Conservation (phyloP, 768 basidiomycete species). For the Lentinula boryana region DNA sequence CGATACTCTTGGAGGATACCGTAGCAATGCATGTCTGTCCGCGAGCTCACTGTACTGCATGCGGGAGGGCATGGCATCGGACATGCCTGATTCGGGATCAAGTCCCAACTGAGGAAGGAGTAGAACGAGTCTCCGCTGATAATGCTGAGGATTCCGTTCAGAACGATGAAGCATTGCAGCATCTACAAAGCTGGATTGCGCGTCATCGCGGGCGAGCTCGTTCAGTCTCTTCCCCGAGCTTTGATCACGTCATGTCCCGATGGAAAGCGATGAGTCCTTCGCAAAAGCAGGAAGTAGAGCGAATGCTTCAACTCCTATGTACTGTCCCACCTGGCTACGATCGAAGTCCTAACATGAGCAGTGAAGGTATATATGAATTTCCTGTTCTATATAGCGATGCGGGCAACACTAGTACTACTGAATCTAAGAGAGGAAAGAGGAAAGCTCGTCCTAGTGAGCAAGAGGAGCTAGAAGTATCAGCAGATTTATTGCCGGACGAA, state of each 20-base stretch:
- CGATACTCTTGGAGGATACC: not conserved
- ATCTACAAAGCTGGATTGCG: not conserved
- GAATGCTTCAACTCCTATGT: not conserved
- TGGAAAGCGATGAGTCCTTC: not conserved
- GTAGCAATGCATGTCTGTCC: conserved; percentile 4
- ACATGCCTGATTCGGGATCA: not conserved
- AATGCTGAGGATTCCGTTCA: not conserved
- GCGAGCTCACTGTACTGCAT: not conserved
- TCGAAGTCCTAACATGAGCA: not conserved
- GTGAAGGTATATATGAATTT: not conserved
- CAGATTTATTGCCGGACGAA: not conserved
- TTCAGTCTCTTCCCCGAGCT: not conserved
- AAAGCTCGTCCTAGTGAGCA: not conserved
- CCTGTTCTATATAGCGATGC: not conserved
- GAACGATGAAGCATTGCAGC: not conserved
- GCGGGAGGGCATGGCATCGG: conserved; percentile 5
- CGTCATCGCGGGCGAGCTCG: not conserved
- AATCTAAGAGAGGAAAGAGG: not conserved
- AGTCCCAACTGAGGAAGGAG: not conserved
- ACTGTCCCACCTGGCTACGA: not conserved
- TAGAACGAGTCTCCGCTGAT: not conserved
- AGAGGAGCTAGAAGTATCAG: not conserved
- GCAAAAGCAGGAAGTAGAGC: not conserved
- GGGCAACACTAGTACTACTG: not conserved
- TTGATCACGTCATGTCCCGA: not conserved